Evolutionary conservation across 768 basidiomycete genomes (phyloP), one percentile per base, ranked within the genome.

Genomic region (Coprinopsis sp.): DNA sequence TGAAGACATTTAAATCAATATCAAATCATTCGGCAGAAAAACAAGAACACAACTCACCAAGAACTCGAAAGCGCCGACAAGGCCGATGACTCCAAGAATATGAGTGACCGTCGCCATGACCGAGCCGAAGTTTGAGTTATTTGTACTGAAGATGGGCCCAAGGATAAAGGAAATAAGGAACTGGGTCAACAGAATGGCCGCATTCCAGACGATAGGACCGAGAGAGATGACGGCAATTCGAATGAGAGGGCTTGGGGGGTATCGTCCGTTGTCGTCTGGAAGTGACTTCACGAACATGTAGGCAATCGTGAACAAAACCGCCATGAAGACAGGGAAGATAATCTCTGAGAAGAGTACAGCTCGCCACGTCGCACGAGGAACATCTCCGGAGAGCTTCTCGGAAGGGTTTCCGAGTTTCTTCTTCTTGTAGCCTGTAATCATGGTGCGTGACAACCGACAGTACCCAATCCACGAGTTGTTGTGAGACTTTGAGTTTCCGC

Each of bases 401-500:
- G 94, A 97, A 2, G 96, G 96, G 60, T 92, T 87, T 18, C 96
- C 96, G 5, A 99, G 81, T 55, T 82, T 82, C 77, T 98, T 97
- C 74, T 89, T 91, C 79, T 98, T 98, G 81, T 93, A 99, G n/a
- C 96, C 96, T 14, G 96, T 99, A 61, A 99, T 95, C 81, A 91
- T 87, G 14, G 96, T 99, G 42, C 96, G 77, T n/a, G 92, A 92
- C 37, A 99, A 73, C 44, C 96, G 90, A 64, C 96, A 99, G 66
- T 98, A 99, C 0, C 96, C 95, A 54, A 98, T 95, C 96, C 96
- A 99, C 4, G 95, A 96, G 65, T 97, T 99, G 58, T 80, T 88
- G 66, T 99, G 96, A 18, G 92, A 91, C 25, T 93, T 79, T 30
- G 96, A 97, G 71, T 99, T 99, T 44, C 96, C 96, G 42, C 96